These are phyloP conservation scores for Suhomyces xylopsoci DNA, from an alignment of 805 yeast genomes.

Conservation along the genomic window DNA sequence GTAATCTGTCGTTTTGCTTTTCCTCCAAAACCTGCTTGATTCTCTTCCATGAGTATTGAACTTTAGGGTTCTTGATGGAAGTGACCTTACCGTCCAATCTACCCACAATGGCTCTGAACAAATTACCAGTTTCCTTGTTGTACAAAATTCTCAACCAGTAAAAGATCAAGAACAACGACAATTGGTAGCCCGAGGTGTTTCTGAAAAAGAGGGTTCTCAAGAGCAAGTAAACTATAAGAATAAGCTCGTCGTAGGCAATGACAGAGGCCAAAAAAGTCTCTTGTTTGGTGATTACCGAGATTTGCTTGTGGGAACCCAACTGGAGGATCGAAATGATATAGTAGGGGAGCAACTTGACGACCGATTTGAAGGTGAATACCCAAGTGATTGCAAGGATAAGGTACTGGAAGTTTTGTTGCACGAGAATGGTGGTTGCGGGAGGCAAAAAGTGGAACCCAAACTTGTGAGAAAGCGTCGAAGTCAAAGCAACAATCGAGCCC, in stretches of 20 bases:
- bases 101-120: slow-evolving; percentile 39
- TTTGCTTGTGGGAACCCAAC: slow-evolving; percentile 39
- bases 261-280: slow-evolving; percentile 40
- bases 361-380: slow-evolving; percentile 61
- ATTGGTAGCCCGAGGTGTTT: slow-evolving; percentile 68
- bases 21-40: slow-evolving; percentile 27
- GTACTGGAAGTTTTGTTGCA: slow-evolving; percentile 76
- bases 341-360: slow-evolving; percentile 64
- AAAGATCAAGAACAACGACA: slow-evolving; percentile 53
- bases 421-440: slow-evolving; percentile 57
- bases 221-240: slow-evolving; percentile 49
- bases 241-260: slow-evolving; percentile 60
- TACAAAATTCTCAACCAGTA: slow-evolving; percentile 71
- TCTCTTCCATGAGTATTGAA: slow-evolving; percentile 35
- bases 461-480: slow-evolving; percentile 53
- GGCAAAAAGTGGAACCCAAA: slow-evolving; percentile 60
- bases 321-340: slow-evolving; percentile 58
- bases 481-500: slow-evolving; percentile 54
- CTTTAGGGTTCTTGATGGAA: slow-evolving; percentile 44
- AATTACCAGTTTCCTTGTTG: slow-evolving; percentile 44
- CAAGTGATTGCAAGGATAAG: slow-evolving; percentile 53
- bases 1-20: slow-evolving; percentile 16
- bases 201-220: slow-evolving; percentile 61
- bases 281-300: slow-evolving; percentile 38
- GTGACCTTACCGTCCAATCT: slow-evolving; percentile 43